Percentiles rank a stretch among this genome's conserved stretches.
These are phyloP conservation scores for Tolypocladium paradoxum DNA, from an alignment of 2,329 filamentous ascomycete genomes.

Conservation along the genomic window DNA sequence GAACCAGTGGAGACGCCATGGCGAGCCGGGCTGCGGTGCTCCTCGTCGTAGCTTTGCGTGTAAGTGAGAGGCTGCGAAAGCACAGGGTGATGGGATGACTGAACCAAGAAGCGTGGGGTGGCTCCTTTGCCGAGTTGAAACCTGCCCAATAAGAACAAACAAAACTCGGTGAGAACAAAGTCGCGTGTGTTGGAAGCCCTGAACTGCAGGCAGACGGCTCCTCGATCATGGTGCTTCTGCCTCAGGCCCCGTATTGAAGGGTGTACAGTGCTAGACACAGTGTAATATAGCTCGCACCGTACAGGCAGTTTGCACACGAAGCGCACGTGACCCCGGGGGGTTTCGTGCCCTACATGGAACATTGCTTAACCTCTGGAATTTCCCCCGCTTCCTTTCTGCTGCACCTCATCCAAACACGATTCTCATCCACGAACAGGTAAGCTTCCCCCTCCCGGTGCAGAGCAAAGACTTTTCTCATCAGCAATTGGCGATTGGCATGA, in stretches of 20 bases:
- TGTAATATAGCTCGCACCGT: not conserved
- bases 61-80: not conserved
- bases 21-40: too few species aligned
- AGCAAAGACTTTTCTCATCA: not conserved
- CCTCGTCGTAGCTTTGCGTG: not conserved
- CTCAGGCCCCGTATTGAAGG: not conserved
- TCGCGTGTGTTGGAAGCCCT: too few species aligned
- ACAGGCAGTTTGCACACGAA: not conserved
- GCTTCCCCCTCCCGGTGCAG: slow-evolving; percentile 4
- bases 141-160: not conserved
- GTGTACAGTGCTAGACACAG: not conserved
- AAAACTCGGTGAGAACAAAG: not conserved
- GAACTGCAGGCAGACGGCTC: not conserved
- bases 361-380: slow-evolving; percentile 18
- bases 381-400: slow-evolving; percentile 18
- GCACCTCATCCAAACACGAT: slow-evolving; percentile 32
- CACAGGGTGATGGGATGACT: not conserved
- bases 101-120: not conserved
- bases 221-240: not conserved
- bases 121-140: not conserved
- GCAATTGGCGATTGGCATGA: not conserved
- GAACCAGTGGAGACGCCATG: not conserved
- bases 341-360: slow-evolving; percentile 23
- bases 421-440: slow-evolving; percentile 35
- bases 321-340: slow-evolving; percentile 23